Percentiles rank a stretch among this genome's conserved stretches.
Conservation (phyloP, 1,284 basidiomycete genomes). For the Cutaneotrichosporon daszewskae region DNA sequence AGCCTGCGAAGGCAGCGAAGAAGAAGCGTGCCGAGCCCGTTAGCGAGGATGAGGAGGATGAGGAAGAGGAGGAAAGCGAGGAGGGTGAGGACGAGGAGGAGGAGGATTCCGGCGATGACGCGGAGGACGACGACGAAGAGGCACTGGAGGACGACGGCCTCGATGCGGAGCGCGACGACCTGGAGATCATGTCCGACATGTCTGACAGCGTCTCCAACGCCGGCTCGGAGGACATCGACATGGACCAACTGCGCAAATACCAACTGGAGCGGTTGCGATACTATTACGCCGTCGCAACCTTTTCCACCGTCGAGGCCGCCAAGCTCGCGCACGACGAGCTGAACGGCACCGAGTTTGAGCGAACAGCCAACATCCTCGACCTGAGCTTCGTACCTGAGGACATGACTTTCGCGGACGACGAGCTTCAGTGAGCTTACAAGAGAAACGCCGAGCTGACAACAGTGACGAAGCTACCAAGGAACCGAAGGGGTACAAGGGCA, state of each 20-base stretch:
- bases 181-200: conserved; percentile 40
- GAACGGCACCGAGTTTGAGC: conserved; percentile 92
- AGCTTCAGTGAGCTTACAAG: conserved; percentile 53
- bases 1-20: conserved; percentile 16
- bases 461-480: conserved; percentile 79
- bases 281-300: conserved; percentile 93
- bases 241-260: conserved; percentile 82
- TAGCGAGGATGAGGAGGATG: conserved; percentile 11
- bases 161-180: conserved; percentile 22
- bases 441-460: conserved; percentile 5
- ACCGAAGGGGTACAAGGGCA: conserved; percentile 64
- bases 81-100: conserved; percentile 13
- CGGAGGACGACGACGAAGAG: conserved; percentile 54
- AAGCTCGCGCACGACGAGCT: conserved; percentile 78
- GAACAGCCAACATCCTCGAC: conserved; percentile 94
- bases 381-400: conserved; percentile 88
- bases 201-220: conserved; percentile 27
- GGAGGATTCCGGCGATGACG: conserved; percentile 25
- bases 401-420: conserved; percentile 81
- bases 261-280: conserved; percentile 94
- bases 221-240: conserved; percentile 63
- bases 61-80: conserved; percentile 9
- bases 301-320: conserved; percentile 72
- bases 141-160: conserved; percentile 13
- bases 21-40: conserved; percentile 3